Percentiles rank a stretch among this genome's conserved stretches.
These are phyloP conservation scores for Nothophaeocryptopus gaeumannii DNA, from an alignment of 2,329 filamentous ascomycete species.

Conservation along the genomic window DNA sequence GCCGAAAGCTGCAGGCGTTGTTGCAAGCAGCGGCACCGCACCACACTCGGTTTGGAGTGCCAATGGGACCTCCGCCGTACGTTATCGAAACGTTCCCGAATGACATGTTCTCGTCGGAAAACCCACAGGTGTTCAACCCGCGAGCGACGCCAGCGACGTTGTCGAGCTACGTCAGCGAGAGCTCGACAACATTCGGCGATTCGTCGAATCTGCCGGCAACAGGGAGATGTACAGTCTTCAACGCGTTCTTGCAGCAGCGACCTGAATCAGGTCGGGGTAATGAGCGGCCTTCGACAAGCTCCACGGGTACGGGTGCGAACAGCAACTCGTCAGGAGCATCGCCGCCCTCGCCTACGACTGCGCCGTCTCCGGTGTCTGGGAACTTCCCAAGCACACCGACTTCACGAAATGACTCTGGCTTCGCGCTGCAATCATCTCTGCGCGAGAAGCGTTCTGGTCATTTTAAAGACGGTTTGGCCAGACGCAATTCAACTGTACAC, in stretches of 20 bases:
- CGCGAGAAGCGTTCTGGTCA: conserved; percentile 93
- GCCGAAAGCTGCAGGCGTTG: conserved; percentile 82
- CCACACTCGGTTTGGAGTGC: conserved; percentile 79
- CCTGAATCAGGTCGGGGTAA: conserved; percentile 59
- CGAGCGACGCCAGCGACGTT: conserved; percentile 68
- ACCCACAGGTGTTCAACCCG: conserved; percentile 72
- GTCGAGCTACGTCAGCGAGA: conserved; percentile 82
- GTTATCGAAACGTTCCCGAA: conserved; percentile 89
- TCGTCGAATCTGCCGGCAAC: conserved; percentile 49
- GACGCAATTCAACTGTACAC: conserved; percentile 77
- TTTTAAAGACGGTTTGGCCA: conserved; percentile 62
- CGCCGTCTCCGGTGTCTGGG: conserved; percentile 77
- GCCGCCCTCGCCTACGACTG: conserved; percentile 60
- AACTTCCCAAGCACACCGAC: conserved; percentile 76
- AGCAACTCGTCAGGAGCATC: conserved; percentile 42
- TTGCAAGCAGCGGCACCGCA: conserved; percentile 88
- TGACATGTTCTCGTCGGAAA: conserved; percentile 86
- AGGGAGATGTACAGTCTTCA: conserved; percentile 70
- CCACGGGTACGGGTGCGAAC: conserved; percentile 41
- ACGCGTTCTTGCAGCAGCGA: conserved; percentile 79
- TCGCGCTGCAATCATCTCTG: conserved; percentile 78
- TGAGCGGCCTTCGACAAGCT: conserved; percentile 75
- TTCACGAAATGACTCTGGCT: conserved; percentile 89
- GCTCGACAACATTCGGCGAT: conserved; percentile 81
- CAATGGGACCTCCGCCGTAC: conserved; percentile 85